Evolutionary conservation across 441 rosid species (phyloP).

Genomic region (Isatis lusitanica): DNA sequence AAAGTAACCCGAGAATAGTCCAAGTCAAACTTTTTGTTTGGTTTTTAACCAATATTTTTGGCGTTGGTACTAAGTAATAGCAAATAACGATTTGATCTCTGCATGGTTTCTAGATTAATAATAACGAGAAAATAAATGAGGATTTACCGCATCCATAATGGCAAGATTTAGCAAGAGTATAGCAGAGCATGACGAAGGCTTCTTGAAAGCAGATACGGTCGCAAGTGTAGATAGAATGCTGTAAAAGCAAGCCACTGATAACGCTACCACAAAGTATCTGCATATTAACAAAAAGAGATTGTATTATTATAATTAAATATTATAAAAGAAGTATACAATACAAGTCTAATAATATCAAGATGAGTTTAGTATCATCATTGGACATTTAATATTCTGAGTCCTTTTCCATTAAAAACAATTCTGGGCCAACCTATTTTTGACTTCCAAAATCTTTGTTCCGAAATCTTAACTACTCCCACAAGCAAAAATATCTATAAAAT

Average conservation of each 20-base stretch:
- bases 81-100: not conserved
- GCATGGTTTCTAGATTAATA: not conserved
- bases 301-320: not conserved
- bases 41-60: not conserved
- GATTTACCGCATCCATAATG: conserved; percentile 60
- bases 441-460: conserved; percentile 7
- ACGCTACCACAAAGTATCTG: conserved; percentile 81
- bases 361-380: not conserved
- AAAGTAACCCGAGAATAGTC: not conserved
- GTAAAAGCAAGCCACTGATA: conserved; percentile 70
- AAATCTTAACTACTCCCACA: conserved; percentile 32
- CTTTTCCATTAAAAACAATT: not conserved
- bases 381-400: not conserved
- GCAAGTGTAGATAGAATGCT: conserved; percentile 60
- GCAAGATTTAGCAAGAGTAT: conserved; percentile 55
- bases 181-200: conserved; percentile 40
- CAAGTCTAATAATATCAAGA: not conserved
- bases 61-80: not conserved
- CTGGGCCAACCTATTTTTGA: conserved; percentile 19
- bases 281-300: conserved; percentile 9
- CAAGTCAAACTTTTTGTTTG: not conserved
- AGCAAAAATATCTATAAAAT: not conserved
- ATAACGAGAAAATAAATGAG: not conserved
- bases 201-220: conserved; percentile 45
- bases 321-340: not conserved